Base-by-base conservation (phyloP, 2,329 filamentous ascomycete genomes). In the Colletotrichum graminicola region DNA sequence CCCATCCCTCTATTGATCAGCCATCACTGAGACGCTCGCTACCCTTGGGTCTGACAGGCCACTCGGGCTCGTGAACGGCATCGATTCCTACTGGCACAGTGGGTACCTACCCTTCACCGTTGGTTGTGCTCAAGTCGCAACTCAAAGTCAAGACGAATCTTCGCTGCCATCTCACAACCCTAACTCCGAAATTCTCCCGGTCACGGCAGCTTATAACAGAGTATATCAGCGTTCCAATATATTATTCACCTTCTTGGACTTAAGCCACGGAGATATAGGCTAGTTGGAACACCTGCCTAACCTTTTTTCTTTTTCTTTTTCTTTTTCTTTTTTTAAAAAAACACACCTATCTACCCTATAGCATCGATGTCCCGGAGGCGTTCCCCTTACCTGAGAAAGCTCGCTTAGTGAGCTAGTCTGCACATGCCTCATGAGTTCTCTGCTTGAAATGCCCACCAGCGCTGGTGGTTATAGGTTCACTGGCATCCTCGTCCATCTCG, bases 81-180 rank as follows among this genome's bases (percentile, higher is more conserved):
- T 71, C 29, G 26, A 57, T 39, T 47, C 65, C 59, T 60, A 68
- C 52, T 71, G 65, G 55, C 32, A 55, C 54, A 29, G 29, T 36
- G n/a, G 64, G 56, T 49, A 67, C 67, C 39, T 70, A 55, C 23
- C 45, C n/a, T 63, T 65, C 52, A 54, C 43, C 66, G 61, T 52
- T 47, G 49, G 39, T 62, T 47, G 49, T 26, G 60, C n/a, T 36
- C 34, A 34, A 47, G 34, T 26, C 16, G 64, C 49, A 54, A 64
- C 34, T 36, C 59, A 39, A 47, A 18, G 18, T 51, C 34, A 16
- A 29, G 23, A 51, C 21, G 39, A 7, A 47, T 47, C 11, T 10
- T 61, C 2, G 21, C 21, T 32, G 10, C 39, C 32, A 12, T 21
- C 5, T n/a, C 12, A 3, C 43, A 5, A 11, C 45, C 10, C 10